Conservation (phyloP, 75 land plant species). For the Selaginella tamariscina region DNA sequence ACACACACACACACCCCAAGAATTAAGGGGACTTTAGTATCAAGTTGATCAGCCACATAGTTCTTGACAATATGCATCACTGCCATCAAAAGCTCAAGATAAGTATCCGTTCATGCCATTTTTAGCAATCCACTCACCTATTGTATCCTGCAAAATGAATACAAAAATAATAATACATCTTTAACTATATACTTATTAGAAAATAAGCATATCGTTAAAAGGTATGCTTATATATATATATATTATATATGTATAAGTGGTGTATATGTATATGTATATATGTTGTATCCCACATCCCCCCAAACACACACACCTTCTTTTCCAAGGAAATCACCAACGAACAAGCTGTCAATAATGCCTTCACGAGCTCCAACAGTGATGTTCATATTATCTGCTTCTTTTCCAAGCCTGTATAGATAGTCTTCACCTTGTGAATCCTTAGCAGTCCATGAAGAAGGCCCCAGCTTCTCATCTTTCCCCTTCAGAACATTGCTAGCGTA, state of each 20-base stretch:
- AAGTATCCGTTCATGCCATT: not conserved
- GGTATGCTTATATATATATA: slow-evolving; percentile 84
- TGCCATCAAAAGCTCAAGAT: slow-evolving; percentile 34
- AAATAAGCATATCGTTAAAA: slow-evolving; percentile 53
- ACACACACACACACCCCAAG: slow-evolving; percentile 64
- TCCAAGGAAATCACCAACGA: slow-evolving; percentile 79
- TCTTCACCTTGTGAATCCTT: slow-evolving; percentile 70
- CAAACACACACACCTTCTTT: slow-evolving; percentile 71
- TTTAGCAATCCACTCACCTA: slow-evolving; percentile 14
- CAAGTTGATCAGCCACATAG: slow-evolving; percentile 50
- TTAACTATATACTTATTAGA: no score
- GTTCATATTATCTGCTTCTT: slow-evolving; percentile 81
- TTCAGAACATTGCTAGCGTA: not conserved
- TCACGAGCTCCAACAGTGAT: slow-evolving; percentile 73
- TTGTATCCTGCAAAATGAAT: slow-evolving; percentile 15
- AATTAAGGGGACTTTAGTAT: slow-evolving; percentile 66
- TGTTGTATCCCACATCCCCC: no score
- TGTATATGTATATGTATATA: no score
- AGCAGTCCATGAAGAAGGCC: slow-evolving; percentile 69
- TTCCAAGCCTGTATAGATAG: slow-evolving; percentile 76
- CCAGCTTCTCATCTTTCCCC: not conserved
- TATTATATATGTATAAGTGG: slow-evolving; percentile 91
- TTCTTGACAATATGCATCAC: slow-evolving; percentile 81
- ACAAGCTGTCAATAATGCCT: slow-evolving; percentile 73
- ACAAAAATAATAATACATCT: slow-evolving; percentile 14